Base-by-base conservation (phyloP, 2,329 filamentous ascomycete genomes). In the Diaporthe citrichinensis region DNA sequence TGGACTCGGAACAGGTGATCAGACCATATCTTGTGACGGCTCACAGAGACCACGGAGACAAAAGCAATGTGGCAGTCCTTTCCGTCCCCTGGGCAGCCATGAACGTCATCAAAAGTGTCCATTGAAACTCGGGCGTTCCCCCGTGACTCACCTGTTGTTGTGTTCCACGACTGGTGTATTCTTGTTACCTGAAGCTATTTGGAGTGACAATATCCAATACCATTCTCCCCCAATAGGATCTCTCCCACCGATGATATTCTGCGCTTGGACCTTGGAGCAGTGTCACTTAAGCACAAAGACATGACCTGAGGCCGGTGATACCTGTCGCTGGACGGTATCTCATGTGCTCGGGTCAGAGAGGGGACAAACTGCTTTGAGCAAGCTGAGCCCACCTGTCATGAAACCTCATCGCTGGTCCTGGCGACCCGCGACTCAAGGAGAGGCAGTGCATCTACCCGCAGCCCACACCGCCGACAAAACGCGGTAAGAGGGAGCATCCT, bases 401-500 rank as follows among this genome's bases (percentile, higher is more conserved):
- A 17, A 53, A 28, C 15, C 49, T n/a, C 15, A 34, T 20, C 15
- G 46, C 41, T 28, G 46, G 46, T 41, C 23, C 65, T 25, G 62
- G 23, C 15, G 46, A 31, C 31, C 31, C 65, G n/a, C 65, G 46
- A 53, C 65, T 53, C 46, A 39, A 39, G 46, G 31, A 36, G 31
- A 68, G 65, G 46, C 62, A 39, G 65, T 68, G 65, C 65, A 68
- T 39, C 46, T 28, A 53, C 46, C 25, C 46, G n/a, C 31, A 68
- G 3, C 23, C 2, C 65, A 68, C 46, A 68, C 46, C 46, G 65
- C 46, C 46, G 34, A 25, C 5, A 39, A 68, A 4, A 46, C 25
- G 31, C 9, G 25, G 17, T 20, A 34, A 31, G 39, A 31, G 28
- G 41, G 17, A 39, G 25, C 41, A 25, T 62, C 6, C 44, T 31